These are phyloP conservation scores for Phytopythium aichiense DNA, from an alignment of 352 stramenopile species.

Conservation along the genomic window DNA sequence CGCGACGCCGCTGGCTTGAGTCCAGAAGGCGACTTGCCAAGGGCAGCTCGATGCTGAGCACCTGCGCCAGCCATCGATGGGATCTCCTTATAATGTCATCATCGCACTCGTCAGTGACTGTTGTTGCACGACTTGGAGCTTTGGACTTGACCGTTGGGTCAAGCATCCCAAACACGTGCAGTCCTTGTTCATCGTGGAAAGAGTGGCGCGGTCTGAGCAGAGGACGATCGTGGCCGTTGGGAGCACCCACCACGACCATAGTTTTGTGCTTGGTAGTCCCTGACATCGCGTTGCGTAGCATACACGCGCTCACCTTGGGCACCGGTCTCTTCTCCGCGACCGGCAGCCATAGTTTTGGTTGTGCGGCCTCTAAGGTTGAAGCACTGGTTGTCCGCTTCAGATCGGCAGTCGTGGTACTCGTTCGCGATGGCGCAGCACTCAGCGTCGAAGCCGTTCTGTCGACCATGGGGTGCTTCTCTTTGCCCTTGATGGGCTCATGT, in stretches of 20 bases:
- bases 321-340: not conserved
- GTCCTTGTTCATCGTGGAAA: conserved; percentile 8
- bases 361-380: not conserved
- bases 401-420: not conserved
- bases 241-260: too few relatives aligned
- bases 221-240: not conserved
- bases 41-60: conserved; percentile 12
- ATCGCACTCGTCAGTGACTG: not conserved
- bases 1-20: not conserved
- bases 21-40: not conserved
- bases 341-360: not conserved
- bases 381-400: not conserved
- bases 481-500: not conserved
- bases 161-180: conserved; percentile 36
- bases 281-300: not conserved
- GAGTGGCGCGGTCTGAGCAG: not conserved
- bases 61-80: conserved; percentile 9
- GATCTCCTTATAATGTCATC: not conserved
- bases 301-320: not conserved
- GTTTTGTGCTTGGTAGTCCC: not conserved
- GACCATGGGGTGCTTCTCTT: not conserved
- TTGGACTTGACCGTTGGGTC: conserved; percentile 19
- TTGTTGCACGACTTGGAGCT: not conserved
- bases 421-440: not conserved
- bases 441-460: not conserved